Base-by-base conservation (phyloP, 805 yeast species). In the Pichia heedii region DNA sequence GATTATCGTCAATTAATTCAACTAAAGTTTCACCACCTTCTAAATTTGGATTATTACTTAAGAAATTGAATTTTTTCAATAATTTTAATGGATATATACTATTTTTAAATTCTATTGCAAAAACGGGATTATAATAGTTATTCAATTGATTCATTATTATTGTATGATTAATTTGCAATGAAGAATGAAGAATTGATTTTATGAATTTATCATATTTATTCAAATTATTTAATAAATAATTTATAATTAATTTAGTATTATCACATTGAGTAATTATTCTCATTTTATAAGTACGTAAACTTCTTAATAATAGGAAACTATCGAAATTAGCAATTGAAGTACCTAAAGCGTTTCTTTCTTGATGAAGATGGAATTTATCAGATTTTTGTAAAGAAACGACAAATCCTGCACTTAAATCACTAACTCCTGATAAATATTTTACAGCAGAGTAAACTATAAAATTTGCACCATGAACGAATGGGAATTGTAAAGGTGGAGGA, bases 351-450 rank as follows among this genome's bases (percentile, higher is more conserved):
- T 66, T 46, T 44, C 80, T 55, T 48, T 74, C 77, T 0, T 43
- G 40, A 6, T 62, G 62, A 35, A 75, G 60, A 8, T 52, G 49
- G 12, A 54, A 24, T 45, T 65, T 67, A 12, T 63, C 63, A 2
- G 57, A 53, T 20, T 51, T 47, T 24, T 61, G 60, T 49, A 65
- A 67, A 6, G 72, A 65, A 22, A 74, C 68, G 20, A 75, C 62
- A 36, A 74, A 58, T 1, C 80, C 79, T 8, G 80, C 78, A 42
- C 74, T 62, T 36, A 74, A 59, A 54, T 74, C 80, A 32, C 73
- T 65, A 40, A 74, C 79, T 13, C 80, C 79, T 0, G 78, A 77
- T 44, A 75, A 66, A 55, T 70, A 74, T 50, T 75, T 75, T 11
- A 77, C 74, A 4, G 79, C 80, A 7, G 77, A 71, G 52, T 74